phyloP scores from a whole-genome alignment of 805 yeast genomes.

The Torulaspora quercuum region DNA sequence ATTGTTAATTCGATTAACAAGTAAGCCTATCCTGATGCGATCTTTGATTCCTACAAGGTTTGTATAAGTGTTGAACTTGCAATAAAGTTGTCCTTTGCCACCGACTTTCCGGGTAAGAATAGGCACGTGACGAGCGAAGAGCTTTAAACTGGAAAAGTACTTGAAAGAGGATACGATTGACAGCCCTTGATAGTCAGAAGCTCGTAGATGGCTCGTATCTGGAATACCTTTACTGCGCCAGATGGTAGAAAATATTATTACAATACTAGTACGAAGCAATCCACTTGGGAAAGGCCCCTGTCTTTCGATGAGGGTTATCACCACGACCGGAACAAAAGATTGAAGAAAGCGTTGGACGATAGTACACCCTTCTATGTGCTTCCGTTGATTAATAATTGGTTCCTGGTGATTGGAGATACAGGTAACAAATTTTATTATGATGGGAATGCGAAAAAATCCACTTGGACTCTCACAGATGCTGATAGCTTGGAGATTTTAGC shows the following conservation, averaged over 20 bases:
- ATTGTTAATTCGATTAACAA: no score
- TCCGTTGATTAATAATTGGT: constrained; percentile 38
- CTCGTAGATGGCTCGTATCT: constrained; percentile 29
- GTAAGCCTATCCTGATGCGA: no score
- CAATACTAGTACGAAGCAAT: constrained; percentile 37
- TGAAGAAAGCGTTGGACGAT: constrained; percentile 9
- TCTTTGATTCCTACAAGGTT: no score
- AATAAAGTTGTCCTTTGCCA: constrained; percentile 17
- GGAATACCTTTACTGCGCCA: constrained; percentile 42
- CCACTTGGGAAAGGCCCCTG: constrained; percentile 41
- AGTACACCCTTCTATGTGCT: constrained; percentile 18
- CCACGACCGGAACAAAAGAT: constrained; percentile 7
- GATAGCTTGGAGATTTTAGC: constrained; percentile 29
- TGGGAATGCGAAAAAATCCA: constrained; percentile 27
- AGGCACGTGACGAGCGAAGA: constrained; percentile 7
- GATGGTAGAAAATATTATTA: constrained; percentile 40
- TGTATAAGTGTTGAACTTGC: no score
- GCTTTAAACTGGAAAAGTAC: neutral
- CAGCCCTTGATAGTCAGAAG: neutral
- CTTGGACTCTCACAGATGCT: constrained; percentile 39
- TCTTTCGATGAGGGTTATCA: constrained; percentile 10
- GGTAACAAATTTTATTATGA: constrained; percentile 46
- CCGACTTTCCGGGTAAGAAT: constrained; percentile 6
- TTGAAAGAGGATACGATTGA: neutral
- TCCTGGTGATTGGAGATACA: constrained; percentile 39